phyloP scores from a whole-genome alignment of 2,329 filamentous ascomycete species.

The Blastomyces silverae region DNA sequence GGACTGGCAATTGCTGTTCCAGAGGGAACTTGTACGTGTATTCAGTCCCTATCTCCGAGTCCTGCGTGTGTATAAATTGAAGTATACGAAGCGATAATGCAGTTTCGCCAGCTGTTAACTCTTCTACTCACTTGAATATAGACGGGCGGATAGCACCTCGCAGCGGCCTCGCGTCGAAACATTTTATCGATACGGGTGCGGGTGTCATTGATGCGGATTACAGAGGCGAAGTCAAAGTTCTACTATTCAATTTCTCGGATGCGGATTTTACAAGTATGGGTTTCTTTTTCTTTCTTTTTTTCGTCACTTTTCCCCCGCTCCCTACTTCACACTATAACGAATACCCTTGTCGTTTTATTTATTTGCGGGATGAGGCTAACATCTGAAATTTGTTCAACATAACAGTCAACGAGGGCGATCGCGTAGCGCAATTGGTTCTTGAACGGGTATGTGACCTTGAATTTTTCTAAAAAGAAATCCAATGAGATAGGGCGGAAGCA shows the following conservation, averaged over 20 bases:
- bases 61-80: neutral
- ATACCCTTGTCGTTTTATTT: neutral
- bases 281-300: slow-evolving; percentile 1
- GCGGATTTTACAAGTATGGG: slow-evolving; percentile 57
- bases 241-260: slow-evolving; percentile 89
- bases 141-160: slow-evolving; percentile 86
- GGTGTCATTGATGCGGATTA: slow-evolving; percentile 98
- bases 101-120: neutral
- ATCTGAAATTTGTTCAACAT: neutral
- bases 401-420: slow-evolving; percentile 71
- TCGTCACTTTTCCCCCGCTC: neutral
- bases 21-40: slow-evolving; percentile 70
- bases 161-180: slow-evolving; percentile 83
- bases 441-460: slow-evolving; percentile 62
- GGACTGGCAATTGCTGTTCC: slow-evolving; percentile 89
- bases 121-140: slow-evolving; percentile 31
- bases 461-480: no score
- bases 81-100: neutral
- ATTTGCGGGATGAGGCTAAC: neutral
- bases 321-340: no score
- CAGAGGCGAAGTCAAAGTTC: slow-evolving; percentile 83
- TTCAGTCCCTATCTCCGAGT: neutral
- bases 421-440: slow-evolving; percentile 85
- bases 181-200: slow-evolving; percentile 93
- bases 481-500: neutral